Conservation (phyloP, 176 grass and related monocot genomes). For the Elymus sibiricus region DNA sequence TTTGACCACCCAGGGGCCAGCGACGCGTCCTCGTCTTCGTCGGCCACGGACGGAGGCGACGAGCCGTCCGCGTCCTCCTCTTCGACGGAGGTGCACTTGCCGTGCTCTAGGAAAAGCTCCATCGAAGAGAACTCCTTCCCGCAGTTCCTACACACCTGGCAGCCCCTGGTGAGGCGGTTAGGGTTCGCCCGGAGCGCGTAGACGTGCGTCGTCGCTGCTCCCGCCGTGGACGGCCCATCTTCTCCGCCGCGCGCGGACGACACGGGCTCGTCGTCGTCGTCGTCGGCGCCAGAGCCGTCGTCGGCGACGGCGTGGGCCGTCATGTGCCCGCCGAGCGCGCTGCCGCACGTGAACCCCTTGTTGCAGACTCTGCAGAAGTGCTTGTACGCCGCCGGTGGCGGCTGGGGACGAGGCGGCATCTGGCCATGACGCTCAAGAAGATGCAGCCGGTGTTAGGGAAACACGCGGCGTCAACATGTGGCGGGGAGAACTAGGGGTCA, state of each 20-base stretch:
- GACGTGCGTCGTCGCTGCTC: conserved; percentile 29
- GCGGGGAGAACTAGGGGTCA: neutral
- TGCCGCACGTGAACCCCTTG: conserved; percentile 78
- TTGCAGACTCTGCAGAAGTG: conserved; percentile 86
- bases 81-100: conserved; percentile 54
- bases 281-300: neutral
- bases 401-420: conserved; percentile 23
- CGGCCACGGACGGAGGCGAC: conserved; percentile 19
- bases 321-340: conserved; percentile 93
- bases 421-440: conserved; percentile 29
- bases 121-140: conserved; percentile 63
- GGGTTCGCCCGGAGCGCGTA: conserved; percentile 71
- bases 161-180: conserved; percentile 47
- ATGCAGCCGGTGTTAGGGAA: neutral
- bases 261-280: conserved; percentile 20
- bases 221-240: conserved; percentile 2
- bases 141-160: conserved; percentile 69
- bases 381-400: conserved; percentile 43
- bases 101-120: conserved; percentile 68
- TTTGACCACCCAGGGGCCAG: conserved; percentile 44
- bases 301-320: conserved; percentile 64
- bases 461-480: neutral
- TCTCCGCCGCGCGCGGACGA: neutral
- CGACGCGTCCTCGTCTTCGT: conserved; percentile 19
- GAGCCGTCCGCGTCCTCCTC: conserved; percentile 15